Evolutionary conservation across 148 eudicot genomes (phyloP), one percentile per base, ranked within the genome.

Genomic region (Silene latifolia): DNA sequence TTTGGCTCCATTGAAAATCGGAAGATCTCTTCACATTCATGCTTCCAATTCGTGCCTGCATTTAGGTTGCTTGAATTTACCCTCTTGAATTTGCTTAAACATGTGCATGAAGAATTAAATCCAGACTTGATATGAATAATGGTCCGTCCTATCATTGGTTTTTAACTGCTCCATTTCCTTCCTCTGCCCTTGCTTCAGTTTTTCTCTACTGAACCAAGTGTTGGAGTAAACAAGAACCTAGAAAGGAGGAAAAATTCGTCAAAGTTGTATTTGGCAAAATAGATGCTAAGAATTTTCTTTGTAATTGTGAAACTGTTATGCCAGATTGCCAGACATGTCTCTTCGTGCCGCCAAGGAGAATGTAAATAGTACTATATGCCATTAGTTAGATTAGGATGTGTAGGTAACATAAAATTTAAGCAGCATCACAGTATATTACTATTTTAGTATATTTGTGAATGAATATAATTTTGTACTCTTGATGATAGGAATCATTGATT

Each of bases 401-500:
- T 11, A 15, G 0, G 56, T 51, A 51, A 51, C 56, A 51, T 12
- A 44, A 39, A 57, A 29, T 67, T 3, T 5, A n/a, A n/a, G 19
- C 24, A 47, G 11, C 39, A 25, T 48, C 5, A 1, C 47, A 19
- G n/a, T n/a, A n/a, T 59, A 20, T 4, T 32, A 21, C 35, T 20
- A n/a, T 32, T 67, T 4, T 47, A 21, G 7, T 27, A 25, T 51
- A 32, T 67, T 7, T 59, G 21, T 19, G 66, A 20, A 35, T 25
- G n/a, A 23, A 58, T 66, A 48, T 63, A 42, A 60, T 68, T 29
- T n/a, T 39, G 17, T 46, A 13, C 23, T 73, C 77, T 19, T 61
- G 54, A 66, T 63, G 62, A 65, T 85, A 92, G 99, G 99, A 90
- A 82, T 82, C 88, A 13, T 58, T 95, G 75, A 72, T 95, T 69